phyloP scores from a whole-genome alignment of 805 yeast genomes.

The Grigorovia transvaalensis region DNA sequence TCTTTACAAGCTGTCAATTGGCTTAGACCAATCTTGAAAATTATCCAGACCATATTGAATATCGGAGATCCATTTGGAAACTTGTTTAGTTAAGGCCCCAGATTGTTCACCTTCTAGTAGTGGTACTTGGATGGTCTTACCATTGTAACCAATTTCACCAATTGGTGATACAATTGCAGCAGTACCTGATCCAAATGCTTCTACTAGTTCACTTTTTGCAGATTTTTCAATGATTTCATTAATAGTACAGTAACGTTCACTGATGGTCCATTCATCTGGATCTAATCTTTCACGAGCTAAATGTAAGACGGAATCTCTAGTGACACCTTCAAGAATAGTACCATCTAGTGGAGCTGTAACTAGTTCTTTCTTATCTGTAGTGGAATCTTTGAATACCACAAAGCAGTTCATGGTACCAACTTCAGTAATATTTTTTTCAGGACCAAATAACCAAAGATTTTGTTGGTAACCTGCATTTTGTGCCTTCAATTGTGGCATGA shows the following conservation, averaged over 20 bases:
- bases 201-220: constrained; percentile 69
- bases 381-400: constrained; percentile 63
- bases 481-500: constrained; percentile 80
- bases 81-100: constrained; percentile 65
- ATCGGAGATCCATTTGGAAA: constrained; percentile 76
- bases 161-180: constrained; percentile 96
- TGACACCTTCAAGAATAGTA: constrained; percentile 91
- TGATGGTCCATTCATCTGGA: constrained; percentile 65
- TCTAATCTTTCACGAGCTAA: constrained; percentile 68
- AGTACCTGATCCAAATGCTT: constrained; percentile 96
- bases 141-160: constrained; percentile 71
- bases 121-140: constrained; percentile 64
- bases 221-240: constrained; percentile 70
- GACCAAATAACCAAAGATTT: constrained; percentile 92
- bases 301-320: constrained; percentile 76
- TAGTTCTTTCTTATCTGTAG: constrained; percentile 74
- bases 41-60: constrained; percentile 81
- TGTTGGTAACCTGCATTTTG: constrained; percentile 87
- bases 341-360: constrained; percentile 96
- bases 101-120: constrained; percentile 63
- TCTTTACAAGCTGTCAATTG: constrained; percentile 19
- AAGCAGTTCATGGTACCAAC: constrained; percentile 96
- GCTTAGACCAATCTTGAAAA: constrained; percentile 41
- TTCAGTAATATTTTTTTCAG: constrained; percentile 77
- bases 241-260: constrained; percentile 77